These are phyloP conservation scores for Colletotrichum sp. DNA, from an alignment of 2,329 filamentous ascomycete genomes.

Conservation along the genomic window DNA sequence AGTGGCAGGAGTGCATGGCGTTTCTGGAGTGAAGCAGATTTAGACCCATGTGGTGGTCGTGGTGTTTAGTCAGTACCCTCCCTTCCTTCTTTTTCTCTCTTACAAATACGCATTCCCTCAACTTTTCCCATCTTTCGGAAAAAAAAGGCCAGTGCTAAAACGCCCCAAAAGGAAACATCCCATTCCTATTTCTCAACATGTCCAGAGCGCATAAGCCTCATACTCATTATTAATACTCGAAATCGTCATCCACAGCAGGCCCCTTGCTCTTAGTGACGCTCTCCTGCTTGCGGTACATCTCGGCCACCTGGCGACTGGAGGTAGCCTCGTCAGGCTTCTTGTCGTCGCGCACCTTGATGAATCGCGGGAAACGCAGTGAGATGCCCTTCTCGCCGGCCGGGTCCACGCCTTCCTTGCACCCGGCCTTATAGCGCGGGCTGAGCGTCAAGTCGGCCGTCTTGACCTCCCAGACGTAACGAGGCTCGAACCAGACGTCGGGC, in stretches of 20 bases:
- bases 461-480: constrained; percentile 94
- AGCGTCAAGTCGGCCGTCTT: constrained; percentile 95
- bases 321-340: constrained; percentile 96
- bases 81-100: background rate
- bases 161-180: background rate
- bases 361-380: constrained; percentile 88
- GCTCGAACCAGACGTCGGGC: constrained; percentile 98
- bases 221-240: constrained; percentile 80
- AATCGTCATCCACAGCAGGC: constrained; percentile 91
- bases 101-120: background rate
- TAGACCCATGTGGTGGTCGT: background rate
- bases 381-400: constrained; percentile 77
- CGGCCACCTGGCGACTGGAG: constrained; percentile 81
- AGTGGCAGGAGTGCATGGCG: background rate
- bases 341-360: constrained; percentile 90
- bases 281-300: constrained; percentile 98
- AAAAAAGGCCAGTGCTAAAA: background rate
- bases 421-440: constrained; percentile 92
- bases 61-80: background rate
- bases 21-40: background rate
- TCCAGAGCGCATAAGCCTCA: background rate
- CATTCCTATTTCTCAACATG: background rate
- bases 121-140: background rate
- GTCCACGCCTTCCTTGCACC: constrained; percentile 79
- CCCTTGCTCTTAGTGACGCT: constrained; percentile 86